Evolutionary conservation across 805 yeast species (phyloP).

Genomic region (Zygoascus bituminiphila): DNA sequence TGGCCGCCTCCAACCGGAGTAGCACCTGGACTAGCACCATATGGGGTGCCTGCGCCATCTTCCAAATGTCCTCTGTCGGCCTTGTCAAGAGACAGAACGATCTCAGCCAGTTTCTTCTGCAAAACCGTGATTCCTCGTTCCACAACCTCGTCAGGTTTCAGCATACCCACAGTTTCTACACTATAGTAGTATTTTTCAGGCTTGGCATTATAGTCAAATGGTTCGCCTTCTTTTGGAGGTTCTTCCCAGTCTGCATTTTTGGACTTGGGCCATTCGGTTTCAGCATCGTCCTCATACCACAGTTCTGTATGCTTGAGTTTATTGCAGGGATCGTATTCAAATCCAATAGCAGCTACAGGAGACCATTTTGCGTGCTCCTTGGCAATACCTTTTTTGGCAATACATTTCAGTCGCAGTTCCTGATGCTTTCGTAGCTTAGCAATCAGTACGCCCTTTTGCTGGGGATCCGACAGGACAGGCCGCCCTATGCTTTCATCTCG

Average conservation of each 20-base stretch:
- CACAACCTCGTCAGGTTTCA: conserved; percentile 85
- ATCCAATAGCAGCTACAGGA: conserved; percentile 91
- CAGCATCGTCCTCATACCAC: conserved; percentile 90
- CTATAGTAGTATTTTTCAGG: conserved; percentile 79
- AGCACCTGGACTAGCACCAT: background rate
- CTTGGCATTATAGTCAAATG: conserved; percentile 74
- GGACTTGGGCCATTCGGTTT: conserved; percentile 87
- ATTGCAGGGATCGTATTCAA: conserved; percentile 99
- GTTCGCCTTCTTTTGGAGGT: conserved; percentile 80
- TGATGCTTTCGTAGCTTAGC: conserved; percentile 90
- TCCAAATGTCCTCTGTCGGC: conserved; percentile 10
- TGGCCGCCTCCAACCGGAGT: conserved; percentile 2
- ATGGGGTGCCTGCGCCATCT: background rate
- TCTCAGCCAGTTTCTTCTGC: conserved; percentile 84
- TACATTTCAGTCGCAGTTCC: conserved; percentile 79
- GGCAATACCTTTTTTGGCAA: conserved; percentile 95
- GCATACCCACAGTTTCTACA: conserved; percentile 86
- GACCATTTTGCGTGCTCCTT: conserved; percentile 99
- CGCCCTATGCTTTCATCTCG: conserved; percentile 51
- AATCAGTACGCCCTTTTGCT: conserved; percentile 75
- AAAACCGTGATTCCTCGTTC: conserved; percentile 74
- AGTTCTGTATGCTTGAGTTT: conserved; percentile 90
- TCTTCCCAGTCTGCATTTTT: conserved; percentile 94
- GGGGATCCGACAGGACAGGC: conserved; percentile 76
- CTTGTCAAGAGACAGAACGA: conserved; percentile 56